Evolutionary conservation across 805 yeast genomes (phyloP).

Genomic region (Citeromyces nyonsensis): DNA sequence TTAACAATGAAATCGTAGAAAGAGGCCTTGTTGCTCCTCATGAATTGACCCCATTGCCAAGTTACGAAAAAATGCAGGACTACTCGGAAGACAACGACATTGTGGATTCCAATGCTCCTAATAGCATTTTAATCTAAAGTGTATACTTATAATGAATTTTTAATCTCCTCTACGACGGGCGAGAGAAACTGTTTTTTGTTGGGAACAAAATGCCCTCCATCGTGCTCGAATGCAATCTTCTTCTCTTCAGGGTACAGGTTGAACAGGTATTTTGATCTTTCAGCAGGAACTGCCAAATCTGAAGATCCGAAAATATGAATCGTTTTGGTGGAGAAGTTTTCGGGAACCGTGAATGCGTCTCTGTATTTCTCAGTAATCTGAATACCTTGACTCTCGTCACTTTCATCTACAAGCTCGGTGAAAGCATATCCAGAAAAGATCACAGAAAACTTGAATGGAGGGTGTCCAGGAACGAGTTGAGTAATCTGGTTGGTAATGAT

Average conservation of each 20-base stretch:
- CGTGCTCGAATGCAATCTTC: conserved; percentile 48
- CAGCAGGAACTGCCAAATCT: conserved; percentile 74
- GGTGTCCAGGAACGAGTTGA: conserved; percentile 32
- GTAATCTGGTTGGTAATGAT: conserved; percentile 46
- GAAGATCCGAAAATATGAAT: conserved; percentile 75
- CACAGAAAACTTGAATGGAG: conserved; percentile 57
- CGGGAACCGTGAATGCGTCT: conserved; percentile 13
- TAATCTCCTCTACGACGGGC: too few species aligned
- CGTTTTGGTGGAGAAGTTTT: conserved; percentile 18
- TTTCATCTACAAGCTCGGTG: conserved; percentile 18
- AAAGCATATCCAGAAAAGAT: conserved; percentile 53
- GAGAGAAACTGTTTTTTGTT: conserved; percentile 40
- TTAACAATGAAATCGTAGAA: conserved; percentile 28
- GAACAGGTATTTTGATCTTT: conserved; percentile 47
- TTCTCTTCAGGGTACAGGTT: conserved; percentile 38
- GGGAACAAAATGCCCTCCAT: conserved; percentile 96
- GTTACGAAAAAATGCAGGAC: conserved; percentile 1
- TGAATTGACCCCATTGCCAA: neutral
- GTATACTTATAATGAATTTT: too few species aligned
- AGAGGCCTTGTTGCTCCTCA: conserved; percentile 15
- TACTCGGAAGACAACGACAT: conserved; percentile 20
- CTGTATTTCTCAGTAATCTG: conserved; percentile 13
- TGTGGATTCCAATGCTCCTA: conserved; percentile 18
- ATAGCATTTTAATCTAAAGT: conserved; percentile 12
- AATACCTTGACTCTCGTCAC: conserved; percentile 12